Percentiles rank a stretch among this genome's conserved stretches.
These are phyloP conservation scores for Coniferiporia sulphurascens DNA, from an alignment of 1,284 basidiomycete species.

Conservation along the genomic window DNA sequence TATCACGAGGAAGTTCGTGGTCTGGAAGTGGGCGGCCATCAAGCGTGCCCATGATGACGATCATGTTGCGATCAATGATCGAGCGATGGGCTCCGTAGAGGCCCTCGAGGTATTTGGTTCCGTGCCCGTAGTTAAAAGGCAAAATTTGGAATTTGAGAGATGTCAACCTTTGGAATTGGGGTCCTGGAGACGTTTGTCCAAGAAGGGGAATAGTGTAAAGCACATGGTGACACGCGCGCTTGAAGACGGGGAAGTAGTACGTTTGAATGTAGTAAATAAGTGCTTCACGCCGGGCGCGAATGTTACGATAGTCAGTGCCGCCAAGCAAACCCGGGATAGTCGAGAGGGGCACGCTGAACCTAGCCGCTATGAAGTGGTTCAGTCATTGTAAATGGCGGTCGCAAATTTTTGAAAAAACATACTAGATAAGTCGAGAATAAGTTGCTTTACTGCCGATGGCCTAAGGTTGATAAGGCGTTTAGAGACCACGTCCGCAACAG, in stretches of 20 bases:
- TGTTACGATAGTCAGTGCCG: conserved; percentile 22
- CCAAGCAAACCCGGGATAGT: conserved; percentile 22
- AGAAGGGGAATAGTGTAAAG: conserved; percentile 27
- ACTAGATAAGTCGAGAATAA: conserved; percentile 29
- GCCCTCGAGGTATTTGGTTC: conserved; percentile 2
- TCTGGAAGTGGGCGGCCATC: conserved; percentile 23
- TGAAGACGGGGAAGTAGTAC: conserved; percentile 30
- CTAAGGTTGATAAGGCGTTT: conserved; percentile 21
- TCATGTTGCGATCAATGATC: conserved; percentile 15
- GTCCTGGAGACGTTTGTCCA: neutral
- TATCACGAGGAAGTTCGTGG: conserved; percentile 23
- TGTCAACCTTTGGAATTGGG: conserved; percentile 21
- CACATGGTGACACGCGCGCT: conserved; percentile 26
- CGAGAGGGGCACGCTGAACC: conserved; percentile 10
- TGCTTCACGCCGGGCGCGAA: conserved; percentile 27
- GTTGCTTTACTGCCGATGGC: conserved; percentile 26
- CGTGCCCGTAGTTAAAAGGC: conserved; percentile 7
- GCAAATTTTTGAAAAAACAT: conserved; percentile 13
- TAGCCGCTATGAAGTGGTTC: conserved; percentile 13
- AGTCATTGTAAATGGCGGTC: neutral
- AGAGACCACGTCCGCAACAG: conserved; percentile 11
- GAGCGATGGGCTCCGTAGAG: conserved; percentile 9
- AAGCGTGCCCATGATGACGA: conserved; percentile 29
- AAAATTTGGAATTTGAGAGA: conserved; percentile 26
- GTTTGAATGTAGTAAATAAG: conserved; percentile 28